Evolutionary conservation across 1,284 basidiomycete species (phyloP).

Genomic region (Rhodotorula sp.): DNA sequence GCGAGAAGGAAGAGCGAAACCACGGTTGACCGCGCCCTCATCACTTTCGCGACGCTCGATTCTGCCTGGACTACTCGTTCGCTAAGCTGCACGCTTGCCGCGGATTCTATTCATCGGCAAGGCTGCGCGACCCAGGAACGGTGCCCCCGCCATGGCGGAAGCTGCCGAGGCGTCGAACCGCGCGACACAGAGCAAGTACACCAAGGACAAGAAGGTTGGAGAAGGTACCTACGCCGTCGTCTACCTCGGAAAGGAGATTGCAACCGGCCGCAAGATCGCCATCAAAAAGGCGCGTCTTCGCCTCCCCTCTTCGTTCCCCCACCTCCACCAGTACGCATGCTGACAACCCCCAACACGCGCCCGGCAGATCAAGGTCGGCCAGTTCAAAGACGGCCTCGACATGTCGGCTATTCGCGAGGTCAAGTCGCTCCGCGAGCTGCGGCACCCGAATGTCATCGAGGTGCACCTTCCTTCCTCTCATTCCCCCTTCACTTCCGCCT

Average conservation of each 20-base stretch:
- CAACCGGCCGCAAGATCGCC: conserved; percentile 76
- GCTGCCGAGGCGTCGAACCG: conserved; percentile 44
- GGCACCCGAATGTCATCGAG: conserved; percentile 93
- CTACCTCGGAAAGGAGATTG: conserved; percentile 78
- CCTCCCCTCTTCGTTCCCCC: background rate
- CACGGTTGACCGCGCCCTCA: no score
- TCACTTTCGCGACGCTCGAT: background rate
- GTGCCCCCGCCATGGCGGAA: conserved; percentile 31
- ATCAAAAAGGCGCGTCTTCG: conserved; percentile 75
- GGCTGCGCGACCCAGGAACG: no score
- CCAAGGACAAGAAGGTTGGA: conserved; percentile 57
- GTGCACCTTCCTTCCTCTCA: conserved; percentile 53
- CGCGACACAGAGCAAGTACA: conserved; percentile 39
- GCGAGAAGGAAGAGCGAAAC: background rate
- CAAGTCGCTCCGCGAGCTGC: conserved; percentile 90
- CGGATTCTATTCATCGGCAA: no score
- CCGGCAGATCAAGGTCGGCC: conserved; percentile 77
- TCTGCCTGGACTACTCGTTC: background rate
- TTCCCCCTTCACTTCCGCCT: background rate
- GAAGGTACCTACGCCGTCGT: conserved; percentile 98
- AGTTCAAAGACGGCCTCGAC: conserved; percentile 97
- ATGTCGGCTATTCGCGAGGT: conserved; percentile 99
- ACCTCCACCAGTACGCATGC: background rate
- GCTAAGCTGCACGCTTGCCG: no score
- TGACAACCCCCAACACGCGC: background rate